Evolutionary conservation across 495 filamentous ascomycete genomes (phyloP).

Genomic region (Annulohypoxylon moriforme): DNA sequence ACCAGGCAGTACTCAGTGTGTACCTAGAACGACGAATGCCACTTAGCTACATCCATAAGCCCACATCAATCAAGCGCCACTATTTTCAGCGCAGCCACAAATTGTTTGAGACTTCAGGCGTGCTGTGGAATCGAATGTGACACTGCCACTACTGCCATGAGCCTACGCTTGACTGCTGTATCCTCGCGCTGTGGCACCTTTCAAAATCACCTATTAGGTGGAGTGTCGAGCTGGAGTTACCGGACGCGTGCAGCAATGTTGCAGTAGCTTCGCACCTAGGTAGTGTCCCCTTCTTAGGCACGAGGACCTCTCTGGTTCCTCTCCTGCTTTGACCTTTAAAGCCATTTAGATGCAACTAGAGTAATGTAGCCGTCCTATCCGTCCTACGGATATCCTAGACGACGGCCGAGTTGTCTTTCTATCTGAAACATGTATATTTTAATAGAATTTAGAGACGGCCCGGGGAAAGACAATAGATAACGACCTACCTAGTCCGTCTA

Average conservation of each 20-base stretch:
- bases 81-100: neutral
- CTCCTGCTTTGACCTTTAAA: neutral
- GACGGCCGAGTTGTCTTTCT: neutral
- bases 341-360: constrained; percentile 3
- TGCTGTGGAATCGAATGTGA: constrained; percentile 26
- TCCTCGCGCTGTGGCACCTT: constrained; percentile 32
- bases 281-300: neutral
- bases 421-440: neutral
- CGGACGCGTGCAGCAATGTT: constrained; percentile 8
- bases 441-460: constrained; percentile 1
- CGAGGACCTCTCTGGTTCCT: neutral
- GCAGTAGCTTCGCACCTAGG: constrained; percentile 23
- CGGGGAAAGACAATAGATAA: constrained; percentile 26
- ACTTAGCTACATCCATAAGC: neutral
- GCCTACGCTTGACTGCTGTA: constrained; percentile 35
- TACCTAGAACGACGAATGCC: neutral
- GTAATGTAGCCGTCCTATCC: neutral
- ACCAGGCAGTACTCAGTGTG: too few relatives aligned
- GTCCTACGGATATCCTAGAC: neutral
- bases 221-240: constrained; percentile 1
- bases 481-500: constrained; percentile 28
- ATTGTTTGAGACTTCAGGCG: neutral
- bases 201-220: neutral
- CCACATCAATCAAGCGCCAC: neutral
- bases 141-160: constrained; percentile 30